Evolutionary conservation across 495 filamentous ascomycete species (phyloP), one percentile per base, ranked within the genome.

Genomic region (Apiosordaria backusii): DNA sequence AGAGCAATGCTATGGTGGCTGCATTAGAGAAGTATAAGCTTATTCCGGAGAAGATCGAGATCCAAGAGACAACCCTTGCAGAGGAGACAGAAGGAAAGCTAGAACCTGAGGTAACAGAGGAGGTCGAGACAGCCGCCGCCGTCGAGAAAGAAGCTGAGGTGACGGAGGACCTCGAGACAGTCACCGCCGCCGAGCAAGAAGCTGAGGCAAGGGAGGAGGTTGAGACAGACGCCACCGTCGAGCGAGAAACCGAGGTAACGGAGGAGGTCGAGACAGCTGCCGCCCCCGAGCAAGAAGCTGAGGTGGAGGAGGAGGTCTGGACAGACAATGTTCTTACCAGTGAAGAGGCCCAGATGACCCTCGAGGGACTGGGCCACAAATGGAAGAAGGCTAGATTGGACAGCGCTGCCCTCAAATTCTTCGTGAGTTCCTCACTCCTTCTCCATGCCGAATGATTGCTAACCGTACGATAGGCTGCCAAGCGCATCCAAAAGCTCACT

Each of bases 401-500:
- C 16, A 83, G 92, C 65, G 81, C 81, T 3, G 73, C 76, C 9
- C 71, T 90, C 68, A 92, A 91, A 72, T 93, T 94, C 78, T 93
- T 81, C 76, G 90, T 86, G 65, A 45, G 68, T 65, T 26, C 13
- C 15, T 53, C 18, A 15, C 4, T 18, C 29, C 10, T 22, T 55
- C n/a, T 23, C 4, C 22, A 0, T 22, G 4, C 4, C 52, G 18
- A 55, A 7, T 22, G 18, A 22, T 7, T 45, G 35, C 35, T 57
- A 50, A 62, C 50, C 15, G 0, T 23, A 2, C 21, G 57, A 59
- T 64, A 94, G 92, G 81, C 91, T 67, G 75, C 89, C 65, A 95
- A 94, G 79, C 87, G 92, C 52, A 79, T 91, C 59, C 84, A 89
- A 72, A 88, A 92, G 73, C 80, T 97, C 61, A 92, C 87, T 27